These are phyloP conservation scores for Gamarada debralockiae DNA, from an alignment of 495 filamentous ascomycete species.

Conservation along the genomic window DNA sequence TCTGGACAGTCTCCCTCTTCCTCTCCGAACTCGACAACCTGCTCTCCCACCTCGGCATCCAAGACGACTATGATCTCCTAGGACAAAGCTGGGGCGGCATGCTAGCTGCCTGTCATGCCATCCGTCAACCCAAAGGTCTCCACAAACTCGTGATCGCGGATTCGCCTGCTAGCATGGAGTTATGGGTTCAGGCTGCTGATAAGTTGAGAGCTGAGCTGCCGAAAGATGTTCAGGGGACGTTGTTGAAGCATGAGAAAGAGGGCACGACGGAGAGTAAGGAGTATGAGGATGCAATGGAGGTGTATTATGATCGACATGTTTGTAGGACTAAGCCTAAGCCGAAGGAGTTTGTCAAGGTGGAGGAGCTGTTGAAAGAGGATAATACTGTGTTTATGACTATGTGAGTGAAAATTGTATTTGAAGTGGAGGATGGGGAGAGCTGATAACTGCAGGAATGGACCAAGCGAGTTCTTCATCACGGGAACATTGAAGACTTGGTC, in stretches of 20 bases:
- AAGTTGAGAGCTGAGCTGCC: conserved; percentile 34
- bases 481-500: conserved; percentile 43
- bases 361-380: conserved; percentile 38
- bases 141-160: conserved; percentile 38
- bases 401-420: conserved; percentile 24
- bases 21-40: conserved; percentile 46
- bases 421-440: not conserved
- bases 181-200: conserved; percentile 27
- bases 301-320: conserved; percentile 38
- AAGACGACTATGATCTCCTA: conserved; percentile 35
- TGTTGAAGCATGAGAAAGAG: conserved; percentile 37
- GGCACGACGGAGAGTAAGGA: conserved; percentile 36
- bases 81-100: conserved; percentile 52
- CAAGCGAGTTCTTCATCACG: conserved; percentile 41
- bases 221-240: conserved; percentile 34
- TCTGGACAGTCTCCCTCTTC: conserved; percentile 47
- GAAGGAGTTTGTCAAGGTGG: conserved; percentile 22
- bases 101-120: conserved; percentile 36
- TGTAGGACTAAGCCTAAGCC: conserved; percentile 38
- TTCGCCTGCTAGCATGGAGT: conserved; percentile 31
- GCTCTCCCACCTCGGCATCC: conserved; percentile 34
- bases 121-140: conserved; percentile 33
- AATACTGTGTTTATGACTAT: conserved; percentile 42
- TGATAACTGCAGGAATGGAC: conserved; percentile 35
- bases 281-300: conserved; percentile 39